Base-by-base conservation (phyloP, 495 filamentous ascomycete species). In the Terfezia claveryi region DNA sequence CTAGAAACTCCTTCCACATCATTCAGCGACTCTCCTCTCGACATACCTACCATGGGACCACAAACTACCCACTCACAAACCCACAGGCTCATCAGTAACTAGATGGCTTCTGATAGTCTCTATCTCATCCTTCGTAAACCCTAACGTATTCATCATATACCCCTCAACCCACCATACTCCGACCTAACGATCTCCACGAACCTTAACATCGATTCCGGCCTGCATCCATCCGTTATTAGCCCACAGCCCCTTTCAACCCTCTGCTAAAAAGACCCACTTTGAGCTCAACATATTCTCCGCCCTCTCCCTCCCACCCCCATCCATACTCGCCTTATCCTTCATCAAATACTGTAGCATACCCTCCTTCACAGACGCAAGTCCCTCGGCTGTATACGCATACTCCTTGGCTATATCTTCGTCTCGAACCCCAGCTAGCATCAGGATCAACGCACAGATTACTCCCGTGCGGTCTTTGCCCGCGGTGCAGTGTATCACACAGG, bases 381-480 rank as follows among this genome's bases (percentile, higher is more conserved):
- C 66, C 59, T 76, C 58, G 50, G 76, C 71, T 0, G 78, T 80
- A 12, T 83, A 67, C 49, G 69, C 69, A 63, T 83, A 84, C 63
- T 83, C 80, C 44, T 75, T 62, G 8, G 76, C 74, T 37, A 83
- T 70, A n/a, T 68, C 56, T 14, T 76, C 70, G 59, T 80, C 73
- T 0, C 68, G 57, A 0, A 78, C 72, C 23, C 77, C 76, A 51
- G 72, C 78, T 10, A 83, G 66, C 49, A 70, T 65, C 8, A 83
- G 67, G 23, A 82, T 61, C 9, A 83, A 57, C 23, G 77, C 80
- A 55, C 72, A 71, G 46, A 83, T 62, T 2, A 83, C 69, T 10
- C 81, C 80, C 1, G 80, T 84, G 46, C 80, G 68, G 64, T 80
- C 77, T 61, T 80, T 80, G 0, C 77, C 77, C 14, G 73, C 75